Evolutionary conservation across 192 early-diverging fungal species (phyloP).

Genomic region (Chytriomyces sp.): DNA sequence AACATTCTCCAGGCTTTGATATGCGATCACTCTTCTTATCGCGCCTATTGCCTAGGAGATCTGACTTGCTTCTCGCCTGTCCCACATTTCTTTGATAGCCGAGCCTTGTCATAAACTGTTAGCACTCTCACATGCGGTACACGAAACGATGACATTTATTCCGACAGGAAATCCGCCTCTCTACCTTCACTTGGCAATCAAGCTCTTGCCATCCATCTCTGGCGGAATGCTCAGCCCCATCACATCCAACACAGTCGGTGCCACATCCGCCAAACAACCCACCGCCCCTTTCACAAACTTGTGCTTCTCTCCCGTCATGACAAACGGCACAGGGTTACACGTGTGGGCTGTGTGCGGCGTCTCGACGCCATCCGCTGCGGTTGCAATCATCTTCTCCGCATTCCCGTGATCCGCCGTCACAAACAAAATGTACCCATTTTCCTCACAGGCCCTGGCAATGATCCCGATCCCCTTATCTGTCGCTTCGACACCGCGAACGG

Average conservation of each 20-base stretch:
- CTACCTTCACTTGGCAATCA: slow-evolving; percentile 43
- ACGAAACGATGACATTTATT: no score
- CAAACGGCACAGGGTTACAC: slow-evolving; percentile 85
- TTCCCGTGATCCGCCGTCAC: slow-evolving; percentile 99
- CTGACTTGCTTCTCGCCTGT: no score
- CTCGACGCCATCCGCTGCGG: slow-evolving; percentile 61
- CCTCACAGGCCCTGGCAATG: slow-evolving; percentile 91
- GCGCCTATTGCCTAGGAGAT: no score
- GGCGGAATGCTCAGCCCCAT: slow-evolving; percentile 93
- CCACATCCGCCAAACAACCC: slow-evolving; percentile 92
- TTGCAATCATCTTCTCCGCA: slow-evolving; percentile 94
- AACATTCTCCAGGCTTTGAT: no score
- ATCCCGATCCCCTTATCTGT: slow-evolving; percentile 94
- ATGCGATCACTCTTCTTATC: no score
- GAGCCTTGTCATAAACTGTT: no score
- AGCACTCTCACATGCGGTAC: no score
- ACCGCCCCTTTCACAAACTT: slow-evolving; percentile 34
- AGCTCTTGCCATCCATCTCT: slow-evolving; percentile 88
- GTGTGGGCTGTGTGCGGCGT: slow-evolving; percentile 98
- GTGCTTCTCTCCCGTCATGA: slow-evolving; percentile 73
- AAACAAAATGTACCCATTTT: slow-evolving; percentile 86
- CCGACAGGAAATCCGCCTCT: no score
- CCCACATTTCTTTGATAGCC: no score
- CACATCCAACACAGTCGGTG: slow-evolving; percentile 88
- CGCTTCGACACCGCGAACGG: slow-evolving; percentile 86